phyloP scores from a whole-genome alignment of 2,329 filamentous ascomycete genomes.

The Aureobasidium uvarum region DNA sequence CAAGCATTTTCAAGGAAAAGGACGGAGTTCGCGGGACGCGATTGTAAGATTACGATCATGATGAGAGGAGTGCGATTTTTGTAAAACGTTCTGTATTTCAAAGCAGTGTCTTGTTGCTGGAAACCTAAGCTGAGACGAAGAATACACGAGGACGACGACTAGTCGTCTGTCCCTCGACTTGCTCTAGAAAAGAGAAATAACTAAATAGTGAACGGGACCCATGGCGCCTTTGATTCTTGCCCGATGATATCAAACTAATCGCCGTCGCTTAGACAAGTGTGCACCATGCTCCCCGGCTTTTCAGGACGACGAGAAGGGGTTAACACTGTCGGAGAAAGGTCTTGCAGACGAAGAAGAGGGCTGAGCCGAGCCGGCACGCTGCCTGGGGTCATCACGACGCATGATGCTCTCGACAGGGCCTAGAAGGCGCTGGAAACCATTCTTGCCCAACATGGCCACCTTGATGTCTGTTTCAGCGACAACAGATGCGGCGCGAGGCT shows the following conservation, averaged over 20 bases:
- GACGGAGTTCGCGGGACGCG: conserved; percentile 5
- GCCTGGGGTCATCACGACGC: conserved; percentile 67
- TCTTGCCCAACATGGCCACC: conserved; percentile 87
- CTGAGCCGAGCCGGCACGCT: conserved; percentile 31
- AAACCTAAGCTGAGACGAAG: conserved; percentile 15
- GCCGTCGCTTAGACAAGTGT: conserved; percentile 10
- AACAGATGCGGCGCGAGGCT: conserved; percentile 86
- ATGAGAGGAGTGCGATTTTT: neutral
- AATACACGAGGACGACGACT: conserved; percentile 17
- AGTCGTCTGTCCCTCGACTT: neutral
- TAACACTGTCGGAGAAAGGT: neutral
- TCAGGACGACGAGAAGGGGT: conserved; percentile 23
- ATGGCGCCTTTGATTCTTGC: conserved; percentile 4
- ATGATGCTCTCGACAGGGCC: conserved; percentile 94
- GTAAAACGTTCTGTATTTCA: conserved; percentile 13
- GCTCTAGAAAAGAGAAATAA: conserved; percentile 10
- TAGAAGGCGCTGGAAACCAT: conserved; percentile 88
- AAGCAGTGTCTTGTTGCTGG: conserved; percentile 19
- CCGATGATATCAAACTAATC: conserved; percentile 6
- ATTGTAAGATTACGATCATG: conserved; percentile 15
- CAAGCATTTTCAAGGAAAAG: conserved; percentile 9
- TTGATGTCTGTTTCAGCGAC: conserved; percentile 84
- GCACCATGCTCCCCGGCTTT: conserved; percentile 17
- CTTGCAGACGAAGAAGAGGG: conserved; percentile 1
- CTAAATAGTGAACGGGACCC: conserved; percentile 3